A percentile compares a stretch with the other conserved stretches of the same genome.
phyloP scores from a whole-genome alignment of 768 basidiomycete species.

The Leccinum fibrillosum region DNA sequence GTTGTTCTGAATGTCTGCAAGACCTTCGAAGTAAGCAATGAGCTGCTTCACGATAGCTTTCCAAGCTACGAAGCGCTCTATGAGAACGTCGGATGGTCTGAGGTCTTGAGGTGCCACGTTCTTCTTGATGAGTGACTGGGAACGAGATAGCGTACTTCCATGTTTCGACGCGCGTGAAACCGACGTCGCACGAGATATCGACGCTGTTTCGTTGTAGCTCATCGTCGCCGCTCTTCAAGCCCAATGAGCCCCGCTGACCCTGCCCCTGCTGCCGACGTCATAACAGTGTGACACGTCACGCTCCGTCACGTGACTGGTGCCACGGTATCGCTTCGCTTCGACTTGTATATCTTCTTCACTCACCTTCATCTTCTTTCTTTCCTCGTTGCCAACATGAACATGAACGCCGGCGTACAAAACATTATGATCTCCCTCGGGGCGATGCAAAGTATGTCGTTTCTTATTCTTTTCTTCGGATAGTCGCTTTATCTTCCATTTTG shows the following conservation, averaged over 20 bases:
- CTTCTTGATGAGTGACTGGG: slow-evolving; percentile 90
- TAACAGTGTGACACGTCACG: slow-evolving; percentile 18
- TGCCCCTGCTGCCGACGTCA: slow-evolving; percentile 20
- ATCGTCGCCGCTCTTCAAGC: slow-evolving; percentile 12
- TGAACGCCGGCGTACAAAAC: slow-evolving; percentile 78
- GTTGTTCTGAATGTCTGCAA: slow-evolving; percentile 86
- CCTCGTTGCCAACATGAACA: slow-evolving; percentile 56
- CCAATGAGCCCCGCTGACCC: neutral
- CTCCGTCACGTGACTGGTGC: slow-evolving; percentile 8
- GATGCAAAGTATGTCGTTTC: slow-evolving; percentile 68
- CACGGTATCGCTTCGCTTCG: neutral
- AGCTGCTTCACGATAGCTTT: slow-evolving; percentile 96
- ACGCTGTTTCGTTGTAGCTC: slow-evolving; percentile 44
- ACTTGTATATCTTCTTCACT: too few relatives aligned
- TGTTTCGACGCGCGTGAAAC: slow-evolving; percentile 61
- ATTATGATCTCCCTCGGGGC: slow-evolving; percentile 87
- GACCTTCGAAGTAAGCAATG: slow-evolving; percentile 76
- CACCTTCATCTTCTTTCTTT: neutral
- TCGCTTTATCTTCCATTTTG: slow-evolving; percentile 1
- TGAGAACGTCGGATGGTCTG: slow-evolving; percentile 91
- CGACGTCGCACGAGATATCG: slow-evolving; percentile 69
- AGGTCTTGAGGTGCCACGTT: slow-evolving; percentile 89
- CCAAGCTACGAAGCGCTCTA: slow-evolving; percentile 93
- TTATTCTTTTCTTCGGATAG: neutral
- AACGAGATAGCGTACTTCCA: slow-evolving; percentile 72